These are phyloP conservation scores for Leccinum ochraceum DNA, from an alignment of 768 basidiomycete genomes.

Conservation along the genomic window DNA sequence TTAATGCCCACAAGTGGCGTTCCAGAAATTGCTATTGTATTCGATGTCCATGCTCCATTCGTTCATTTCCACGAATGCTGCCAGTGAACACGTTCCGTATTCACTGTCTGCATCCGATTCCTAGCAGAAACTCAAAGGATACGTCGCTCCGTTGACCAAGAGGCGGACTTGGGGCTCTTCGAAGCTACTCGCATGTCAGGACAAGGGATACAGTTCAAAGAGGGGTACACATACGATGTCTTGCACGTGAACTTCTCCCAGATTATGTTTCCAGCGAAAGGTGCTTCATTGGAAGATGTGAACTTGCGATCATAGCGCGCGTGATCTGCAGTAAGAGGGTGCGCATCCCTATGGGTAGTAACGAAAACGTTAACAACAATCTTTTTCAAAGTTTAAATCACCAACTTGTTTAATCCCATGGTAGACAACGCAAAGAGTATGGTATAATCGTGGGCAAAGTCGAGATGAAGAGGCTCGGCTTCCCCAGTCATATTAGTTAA, in stretches of 20 bases:
- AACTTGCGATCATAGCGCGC: slow-evolving; percentile 35
- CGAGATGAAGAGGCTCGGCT: slow-evolving; percentile 37
- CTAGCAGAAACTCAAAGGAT: slow-evolving; percentile 38
- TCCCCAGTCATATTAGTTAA: slow-evolving; percentile 34
- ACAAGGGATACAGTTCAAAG: neutral
- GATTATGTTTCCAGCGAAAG: slow-evolving; percentile 44
- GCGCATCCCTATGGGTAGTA: slow-evolving; percentile 30
- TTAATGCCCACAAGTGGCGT: slow-evolving; percentile 31
- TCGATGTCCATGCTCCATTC: slow-evolving; percentile 22
- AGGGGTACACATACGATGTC: slow-evolving; percentile 28
- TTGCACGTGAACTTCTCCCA: slow-evolving; percentile 45
- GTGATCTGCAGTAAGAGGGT: slow-evolving; percentile 30
- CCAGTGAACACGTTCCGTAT: slow-evolving; percentile 41
- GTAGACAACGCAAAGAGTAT: slow-evolving; percentile 41
- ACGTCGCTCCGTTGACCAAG: slow-evolving; percentile 39
- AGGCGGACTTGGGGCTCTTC: slow-evolving; percentile 41
- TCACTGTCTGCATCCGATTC: slow-evolving; percentile 26
- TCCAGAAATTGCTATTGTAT: slow-evolving; percentile 38
- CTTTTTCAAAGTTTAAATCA: neutral
- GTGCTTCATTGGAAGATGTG: slow-evolving; percentile 38
- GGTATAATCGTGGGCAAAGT: slow-evolving; percentile 43
- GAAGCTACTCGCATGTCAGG: slow-evolving; percentile 26
- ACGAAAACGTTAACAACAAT: neutral
- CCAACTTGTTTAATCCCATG: slow-evolving; percentile 39
- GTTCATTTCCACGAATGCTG: slow-evolving; percentile 34